phyloP scores from a whole-genome alignment of 2,329 filamentous ascomycete genomes.

The Plenodomus lindquistii region DNA sequence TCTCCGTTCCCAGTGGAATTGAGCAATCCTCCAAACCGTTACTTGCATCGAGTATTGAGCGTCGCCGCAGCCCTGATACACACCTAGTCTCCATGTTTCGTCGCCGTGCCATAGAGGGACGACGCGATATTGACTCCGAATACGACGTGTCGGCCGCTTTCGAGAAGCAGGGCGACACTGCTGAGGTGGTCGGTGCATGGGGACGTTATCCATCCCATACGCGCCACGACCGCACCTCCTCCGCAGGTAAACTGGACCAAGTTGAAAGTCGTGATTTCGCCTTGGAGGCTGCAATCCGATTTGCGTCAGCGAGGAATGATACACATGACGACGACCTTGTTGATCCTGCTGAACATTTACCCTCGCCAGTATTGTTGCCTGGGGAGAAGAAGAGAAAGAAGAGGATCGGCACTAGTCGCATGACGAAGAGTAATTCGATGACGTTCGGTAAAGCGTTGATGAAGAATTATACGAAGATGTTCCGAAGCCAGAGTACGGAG shows the following conservation, averaged over 20 bases:
- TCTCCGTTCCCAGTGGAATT: not conserved
- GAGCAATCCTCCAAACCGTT: constrained; percentile 16
- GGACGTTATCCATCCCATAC: constrained; percentile 53
- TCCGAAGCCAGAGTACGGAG: constrained; percentile 46
- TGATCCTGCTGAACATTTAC: constrained; percentile 28
- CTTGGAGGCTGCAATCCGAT: constrained; percentile 35
- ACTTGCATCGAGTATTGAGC: constrained; percentile 2
- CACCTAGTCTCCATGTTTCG: constrained; percentile 5
- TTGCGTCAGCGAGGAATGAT: constrained; percentile 20
- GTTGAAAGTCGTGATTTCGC: constrained; percentile 51
- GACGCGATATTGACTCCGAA: constrained; percentile 4
- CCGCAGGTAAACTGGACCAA: constrained; percentile 45
- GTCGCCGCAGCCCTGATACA: not conserved
- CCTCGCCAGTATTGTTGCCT: constrained; percentile 20
- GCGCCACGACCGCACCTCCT: constrained; percentile 45
- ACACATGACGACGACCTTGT: constrained; percentile 25
- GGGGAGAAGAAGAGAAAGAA: constrained; percentile 50
- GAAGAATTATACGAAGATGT: constrained; percentile 51
- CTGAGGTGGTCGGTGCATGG: constrained; percentile 46
- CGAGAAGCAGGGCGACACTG: constrained; percentile 31
- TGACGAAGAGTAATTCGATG: constrained; percentile 60
- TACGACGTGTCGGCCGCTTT: constrained; percentile 23
- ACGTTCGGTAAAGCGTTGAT: constrained; percentile 47
- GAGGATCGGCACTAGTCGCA: constrained; percentile 67
- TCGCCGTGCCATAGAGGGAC: constrained; percentile 25